Evolutionary conservation across 78 protist genomes (phyloP), one percentile per base, ranked within the genome.

Genomic region (Tieghemostelium lacteum): DNA sequence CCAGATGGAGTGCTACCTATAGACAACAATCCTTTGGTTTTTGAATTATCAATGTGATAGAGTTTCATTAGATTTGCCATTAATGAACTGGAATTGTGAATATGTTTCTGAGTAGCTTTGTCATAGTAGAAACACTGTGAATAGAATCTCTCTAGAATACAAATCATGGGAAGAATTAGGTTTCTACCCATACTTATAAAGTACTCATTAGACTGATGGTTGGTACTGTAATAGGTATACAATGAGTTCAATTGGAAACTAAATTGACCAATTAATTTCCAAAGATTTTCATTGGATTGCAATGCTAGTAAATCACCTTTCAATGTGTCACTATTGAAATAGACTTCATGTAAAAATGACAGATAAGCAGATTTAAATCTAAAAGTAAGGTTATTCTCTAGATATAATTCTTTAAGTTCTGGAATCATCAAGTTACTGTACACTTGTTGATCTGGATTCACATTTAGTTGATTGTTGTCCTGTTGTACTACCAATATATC

Each of bases 41-140:
- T 71, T 33, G 77, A 71, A n/a, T 60, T 61, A 83, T 83, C 91
- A 0, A 60, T 29, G 34, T 73, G 40, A 45, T 83, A 83, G 29
- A 83, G 52, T 34, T 83, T 83, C 66, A 83, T 33, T 3, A 83
- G 71, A 33, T 36, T 69, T 26, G 77, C 69, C 91, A 83, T 83
- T 5, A 83, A 31, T 2, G 42, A 24, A 69, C 91, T 73, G 31
- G 78, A 69, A 66, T 83, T 58, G 29, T 28, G 45, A 17, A 83
- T 17, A 33, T 83, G 91, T n/a, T 34, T 83, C 20, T 52, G 91
- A 10, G 91, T 69, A 14, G 91, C 91, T 19, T 83, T 83, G 26
- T 83, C 91, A 69, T 39, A 83, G 52, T 83, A 83, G 70, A 83
- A 83, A 45, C 91, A 83, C n/a, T 83, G 91, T 14, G 80, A 69